phyloP scores from a whole-genome alignment of 106 monocot genomes.

The Allium fistulosum region DNA sequence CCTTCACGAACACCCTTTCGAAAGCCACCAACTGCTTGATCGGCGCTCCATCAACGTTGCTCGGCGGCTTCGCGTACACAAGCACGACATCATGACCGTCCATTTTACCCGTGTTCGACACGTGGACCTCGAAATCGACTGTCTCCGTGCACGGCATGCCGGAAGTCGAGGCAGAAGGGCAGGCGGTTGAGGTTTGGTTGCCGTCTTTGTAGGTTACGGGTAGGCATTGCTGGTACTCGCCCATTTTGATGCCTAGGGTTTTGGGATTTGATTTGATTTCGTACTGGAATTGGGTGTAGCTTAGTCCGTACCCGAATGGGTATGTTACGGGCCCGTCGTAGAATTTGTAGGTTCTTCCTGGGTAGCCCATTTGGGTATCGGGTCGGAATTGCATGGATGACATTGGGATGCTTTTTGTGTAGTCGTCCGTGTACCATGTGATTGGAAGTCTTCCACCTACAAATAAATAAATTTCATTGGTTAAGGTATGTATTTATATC shows the following conservation, averaged over 20 bases:
- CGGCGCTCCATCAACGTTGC: constrained; percentile 13
- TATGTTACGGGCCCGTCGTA: constrained; percentile 20
- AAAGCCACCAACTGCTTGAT: constrained; percentile 28
- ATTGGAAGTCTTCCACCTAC: constrained; percentile 36
- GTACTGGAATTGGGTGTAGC: constrained; percentile 36
- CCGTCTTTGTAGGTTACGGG: constrained; percentile 4
- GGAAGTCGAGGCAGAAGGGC: constrained; percentile 5
- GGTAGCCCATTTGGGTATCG: constrained; percentile 16
- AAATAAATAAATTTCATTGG: neutral
- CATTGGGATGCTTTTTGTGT: constrained; percentile 17
- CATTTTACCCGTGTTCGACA: constrained; percentile 16
- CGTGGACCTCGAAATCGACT: constrained; percentile 17
- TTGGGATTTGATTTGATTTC: neutral
- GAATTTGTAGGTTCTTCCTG: constrained; percentile 48
- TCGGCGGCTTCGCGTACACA: constrained; percentile 20
- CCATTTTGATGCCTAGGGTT: neutral
- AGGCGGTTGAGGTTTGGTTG: neutral
- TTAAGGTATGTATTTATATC: neutral
- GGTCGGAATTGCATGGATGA: constrained; percentile 31
- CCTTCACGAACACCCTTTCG: constrained; percentile 23
- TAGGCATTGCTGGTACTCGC: constrained; percentile 17
- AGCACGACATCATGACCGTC: constrained; percentile 19
- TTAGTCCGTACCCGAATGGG: constrained; percentile 37
- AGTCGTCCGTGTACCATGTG: constrained; percentile 25
- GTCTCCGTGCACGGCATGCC: constrained; percentile 11